phyloP scores from a whole-genome alignment of 192 early-diverging fungal genomes.

The Dimargaris cristalligena region DNA sequence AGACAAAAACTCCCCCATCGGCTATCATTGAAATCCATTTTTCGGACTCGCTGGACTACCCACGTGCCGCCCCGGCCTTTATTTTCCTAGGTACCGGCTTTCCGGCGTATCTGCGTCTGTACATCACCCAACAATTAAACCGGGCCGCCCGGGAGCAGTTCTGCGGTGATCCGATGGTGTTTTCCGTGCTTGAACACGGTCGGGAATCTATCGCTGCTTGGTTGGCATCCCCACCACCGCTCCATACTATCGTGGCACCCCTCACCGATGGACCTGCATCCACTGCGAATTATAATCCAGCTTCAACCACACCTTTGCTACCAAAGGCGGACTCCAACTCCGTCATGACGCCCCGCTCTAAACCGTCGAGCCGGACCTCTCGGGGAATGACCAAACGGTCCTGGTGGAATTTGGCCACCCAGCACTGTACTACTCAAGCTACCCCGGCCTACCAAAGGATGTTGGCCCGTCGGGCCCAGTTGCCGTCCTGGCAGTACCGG shows the following conservation, averaged over 20 bases:
- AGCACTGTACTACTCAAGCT: background rate
- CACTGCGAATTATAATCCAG: too few species aligned
- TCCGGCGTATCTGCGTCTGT: conserved; percentile 41
- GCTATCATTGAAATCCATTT: conserved; percentile 41
- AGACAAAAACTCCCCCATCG: background rate
- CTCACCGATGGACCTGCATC: background rate
- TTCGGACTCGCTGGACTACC: conserved; percentile 39
- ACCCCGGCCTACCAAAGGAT: background rate
- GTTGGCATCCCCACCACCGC: background rate
- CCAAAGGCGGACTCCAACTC: too few species aligned
- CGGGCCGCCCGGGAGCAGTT: conserved; percentile 12
- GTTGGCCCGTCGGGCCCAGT: background rate
- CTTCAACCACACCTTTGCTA: too few species aligned
- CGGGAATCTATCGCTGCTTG: background rate
- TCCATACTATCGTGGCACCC: background rate
- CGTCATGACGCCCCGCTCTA: too few species aligned
- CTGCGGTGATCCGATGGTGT: conserved; percentile 29
- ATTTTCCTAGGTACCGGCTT: conserved; percentile 43
- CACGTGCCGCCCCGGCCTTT: conserved; percentile 40
- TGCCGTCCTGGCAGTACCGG: background rate
- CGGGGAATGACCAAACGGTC: background rate
- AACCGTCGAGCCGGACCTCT: background rate
- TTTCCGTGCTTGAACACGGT: conserved; percentile 16
- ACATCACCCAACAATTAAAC: conserved; percentile 12
- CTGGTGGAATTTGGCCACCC: background rate